Conservation (phyloP, 2,329 filamentous ascomycete species). For the Aspergillus carbonarius region DNA sequence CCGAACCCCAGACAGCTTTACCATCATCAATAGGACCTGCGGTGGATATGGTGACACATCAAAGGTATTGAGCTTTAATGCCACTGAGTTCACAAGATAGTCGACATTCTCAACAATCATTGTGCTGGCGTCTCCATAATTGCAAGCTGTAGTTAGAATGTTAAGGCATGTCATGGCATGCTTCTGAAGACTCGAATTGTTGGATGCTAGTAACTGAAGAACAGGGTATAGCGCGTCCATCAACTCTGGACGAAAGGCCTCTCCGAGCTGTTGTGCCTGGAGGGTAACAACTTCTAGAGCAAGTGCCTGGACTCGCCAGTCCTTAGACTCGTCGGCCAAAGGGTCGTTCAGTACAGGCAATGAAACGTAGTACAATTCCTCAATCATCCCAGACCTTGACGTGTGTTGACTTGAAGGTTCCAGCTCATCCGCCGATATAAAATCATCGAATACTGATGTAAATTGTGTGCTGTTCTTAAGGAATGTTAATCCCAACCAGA, state of each 20-base stretch:
- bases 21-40: constrained; percentile 91
- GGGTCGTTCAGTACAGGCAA: constrained; percentile 41
- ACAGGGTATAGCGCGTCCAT: constrained; percentile 90
- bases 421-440: constrained; percentile 58
- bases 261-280: constrained; percentile 65
- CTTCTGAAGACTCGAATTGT: constrained; percentile 64
- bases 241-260: constrained; percentile 76
- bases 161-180: constrained; percentile 85
- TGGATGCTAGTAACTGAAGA: constrained; percentile 80
- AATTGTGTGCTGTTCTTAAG: constrained; percentile 58
- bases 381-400: constrained; percentile 38
- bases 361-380: constrained; percentile 47
- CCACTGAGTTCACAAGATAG: constrained; percentile 93
- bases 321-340: constrained; percentile 41
- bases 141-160: constrained; percentile 70
- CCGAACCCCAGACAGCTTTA: constrained; percentile 76
- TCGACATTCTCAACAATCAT: constrained; percentile 90
- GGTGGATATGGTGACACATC: constrained; percentile 90
- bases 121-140: constrained; percentile 70
- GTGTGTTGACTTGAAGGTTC: constrained; percentile 28
- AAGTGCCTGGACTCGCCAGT: constrained; percentile 75
- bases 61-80: constrained; percentile 83
- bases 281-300: constrained; percentile 79
- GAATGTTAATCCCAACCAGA: constrained; percentile 77
- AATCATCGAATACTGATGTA: constrained; percentile 61